Evolutionary conservation across 208 protist species (phyloP).

Genomic region (Trypanosoma platydactyli): DNA sequence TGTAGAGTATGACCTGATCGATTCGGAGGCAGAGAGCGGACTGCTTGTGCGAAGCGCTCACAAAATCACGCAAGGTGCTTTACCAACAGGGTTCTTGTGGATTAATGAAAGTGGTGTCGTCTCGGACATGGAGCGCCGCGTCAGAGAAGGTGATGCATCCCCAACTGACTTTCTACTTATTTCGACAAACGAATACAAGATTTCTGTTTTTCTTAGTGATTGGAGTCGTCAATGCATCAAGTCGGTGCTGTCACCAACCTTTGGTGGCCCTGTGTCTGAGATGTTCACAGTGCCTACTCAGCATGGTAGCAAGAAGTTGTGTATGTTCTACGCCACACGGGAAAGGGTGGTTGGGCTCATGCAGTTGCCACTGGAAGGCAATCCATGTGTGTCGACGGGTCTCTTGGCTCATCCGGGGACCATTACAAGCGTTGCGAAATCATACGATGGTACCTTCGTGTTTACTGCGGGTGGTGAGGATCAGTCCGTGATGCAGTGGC

Average conservation of each 20-base stretch:
- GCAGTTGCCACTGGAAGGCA: conserved; percentile 90
- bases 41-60: conserved; percentile 80
- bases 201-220: conserved; percentile 80
- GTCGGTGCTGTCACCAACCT: conserved; percentile 90
- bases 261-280: conserved; percentile 85
- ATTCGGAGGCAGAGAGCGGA: conserved; percentile 83
- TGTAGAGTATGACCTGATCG: conserved; percentile 94
- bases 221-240: conserved; percentile 87
- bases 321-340: conserved; percentile 84
- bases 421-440: conserved; percentile 71
- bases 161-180: conserved; percentile 62
- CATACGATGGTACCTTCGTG: conserved; percentile 81
- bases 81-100: conserved; percentile 92
- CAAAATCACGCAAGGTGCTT: conserved; percentile 88
- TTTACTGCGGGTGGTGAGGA: conserved; percentile 93
- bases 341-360: conserved; percentile 93
- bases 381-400: conserved; percentile 89
- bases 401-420: conserved; percentile 92
- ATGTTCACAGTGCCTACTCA: conserved; percentile 51
- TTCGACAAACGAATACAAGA: conserved; percentile 91
- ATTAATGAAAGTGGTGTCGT: conserved; percentile 40
- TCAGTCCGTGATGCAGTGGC: conserved; percentile 90
- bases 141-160: conserved; percentile 1
- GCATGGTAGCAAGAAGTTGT: conserved; percentile 31
- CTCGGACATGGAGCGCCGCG: conserved; percentile 20